Evolutionary conservation across 768 basidiomycete genomes (phyloP).

Genomic region (Kwoniella newhampshirensis): DNA sequence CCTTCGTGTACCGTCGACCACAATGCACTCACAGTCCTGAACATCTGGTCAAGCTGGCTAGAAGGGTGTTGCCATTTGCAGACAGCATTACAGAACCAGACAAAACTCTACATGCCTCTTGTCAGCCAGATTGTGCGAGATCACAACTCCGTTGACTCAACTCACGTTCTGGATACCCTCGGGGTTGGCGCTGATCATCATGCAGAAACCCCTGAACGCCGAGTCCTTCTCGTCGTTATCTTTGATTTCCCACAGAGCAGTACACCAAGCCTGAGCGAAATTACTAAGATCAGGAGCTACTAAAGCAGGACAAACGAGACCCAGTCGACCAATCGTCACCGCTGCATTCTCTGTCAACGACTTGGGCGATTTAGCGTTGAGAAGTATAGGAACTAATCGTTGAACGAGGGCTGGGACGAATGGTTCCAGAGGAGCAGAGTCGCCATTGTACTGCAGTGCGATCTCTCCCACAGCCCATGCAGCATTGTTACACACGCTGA

Average conservation of each 20-base stretch:
- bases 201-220: slow-evolving; percentile 95
- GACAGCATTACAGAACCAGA: slow-evolving; percentile 98
- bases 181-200: slow-evolving; percentile 91
- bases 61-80: slow-evolving; percentile 94
- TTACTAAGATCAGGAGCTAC: slow-evolving; percentile 86
- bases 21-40: slow-evolving; percentile 61
- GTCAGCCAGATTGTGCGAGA: not conserved
- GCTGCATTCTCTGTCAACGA: slow-evolving; percentile 97
- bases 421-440: slow-evolving; percentile 62
- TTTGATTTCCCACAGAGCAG: slow-evolving; percentile 93
- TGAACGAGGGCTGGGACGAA: slow-evolving; percentile 85
- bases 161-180: slow-evolving; percentile 85
- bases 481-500: slow-evolving; percentile 97
- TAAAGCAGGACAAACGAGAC: slow-evolving; percentile 81
- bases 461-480: slow-evolving; percentile 99
- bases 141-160: slow-evolving; percentile 8
- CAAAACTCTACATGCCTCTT: slow-evolving; percentile 65
- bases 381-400: slow-evolving; percentile 85
- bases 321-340: slow-evolving; percentile 94
- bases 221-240: slow-evolving; percentile 99
- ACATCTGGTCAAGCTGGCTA: slow-evolving; percentile 87
- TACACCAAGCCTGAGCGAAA: slow-evolving; percentile 96
- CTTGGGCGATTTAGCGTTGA: slow-evolving; percentile 88
- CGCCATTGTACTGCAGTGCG: slow-evolving; percentile 70
- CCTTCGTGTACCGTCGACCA: too few relatives aligned